Conservation (phyloP, 257 asterid genomes). For the Solanum lycopersicoides region DNA sequence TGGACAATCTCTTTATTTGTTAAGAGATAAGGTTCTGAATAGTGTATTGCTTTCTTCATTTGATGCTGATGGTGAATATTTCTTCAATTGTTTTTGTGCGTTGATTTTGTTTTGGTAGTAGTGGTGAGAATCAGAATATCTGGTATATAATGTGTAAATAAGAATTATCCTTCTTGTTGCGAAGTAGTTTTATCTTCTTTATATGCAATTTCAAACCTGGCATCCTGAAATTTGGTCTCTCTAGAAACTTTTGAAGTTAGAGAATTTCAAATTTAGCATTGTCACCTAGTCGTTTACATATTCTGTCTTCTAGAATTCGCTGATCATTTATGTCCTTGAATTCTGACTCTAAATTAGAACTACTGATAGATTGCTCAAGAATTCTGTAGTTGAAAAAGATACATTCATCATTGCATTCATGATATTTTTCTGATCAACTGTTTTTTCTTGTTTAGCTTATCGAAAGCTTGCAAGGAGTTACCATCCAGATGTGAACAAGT, state of each 20-base stretch:
- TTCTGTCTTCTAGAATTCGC: background rate
- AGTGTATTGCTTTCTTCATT: background rate
- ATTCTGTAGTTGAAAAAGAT: background rate
- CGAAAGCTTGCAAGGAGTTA: conserved; percentile 91
- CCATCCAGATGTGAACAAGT: conserved; percentile 99
- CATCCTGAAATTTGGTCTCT: background rate
- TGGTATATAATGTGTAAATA: background rate
- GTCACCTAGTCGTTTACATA: background rate
- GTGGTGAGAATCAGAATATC: background rate
- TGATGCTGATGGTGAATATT: background rate
- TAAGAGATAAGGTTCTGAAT: background rate
- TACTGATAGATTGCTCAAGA: background rate
- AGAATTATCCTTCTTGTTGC: background rate
- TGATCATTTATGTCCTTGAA: background rate
- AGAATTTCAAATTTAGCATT: background rate
- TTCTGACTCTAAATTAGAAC: background rate
- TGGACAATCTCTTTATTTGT: background rate
- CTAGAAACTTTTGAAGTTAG: background rate
- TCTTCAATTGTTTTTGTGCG: background rate
- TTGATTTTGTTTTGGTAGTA: background rate
- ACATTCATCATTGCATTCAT: background rate
- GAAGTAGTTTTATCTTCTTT: background rate
- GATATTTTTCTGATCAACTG: background rate
- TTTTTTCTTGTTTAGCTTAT: conserved; percentile 53
- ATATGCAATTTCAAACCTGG: background rate